Base-by-base conservation (phyloP, 192 early-diverging fungal species). In the Entomortierella lignicola region DNA sequence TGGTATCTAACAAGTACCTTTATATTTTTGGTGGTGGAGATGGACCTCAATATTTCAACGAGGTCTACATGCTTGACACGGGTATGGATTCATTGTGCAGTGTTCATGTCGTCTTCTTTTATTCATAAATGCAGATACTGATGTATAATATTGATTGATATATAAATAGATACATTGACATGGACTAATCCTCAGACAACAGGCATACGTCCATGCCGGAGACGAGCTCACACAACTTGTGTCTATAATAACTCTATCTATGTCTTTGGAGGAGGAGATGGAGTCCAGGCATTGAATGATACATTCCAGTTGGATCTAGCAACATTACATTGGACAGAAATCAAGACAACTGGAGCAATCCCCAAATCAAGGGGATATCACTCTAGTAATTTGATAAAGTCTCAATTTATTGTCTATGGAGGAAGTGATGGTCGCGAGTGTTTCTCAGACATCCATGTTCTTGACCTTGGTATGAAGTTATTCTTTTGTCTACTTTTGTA, bases 21-120 rank as follows among this genome's bases (percentile, higher is more conserved):
- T 94, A 88, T 79, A 81, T 94, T 27, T 96, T 96, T 81, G 95
- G 94, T 31, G 95, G 95, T 31, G 95, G 95, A 26, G 92, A 96
- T 71, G 94, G 93, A 15, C 91, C 93, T 7, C 84, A 87, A 50
- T 96, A 96, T 61, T 96, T 91, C 69, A 94, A 91, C 68, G 89
- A 90, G 15, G 75, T 96, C 21, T 94, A 92, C 74, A 80, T 94
- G 54, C 85, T 96, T 6, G 92, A 96, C 64, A 93, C 93, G 23
- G 86, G 86, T 87, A 82, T 56, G 20, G 26, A 54, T 20, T n/a
- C n/a, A n/a, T n/a, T n/a, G n/a, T n/a, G n/a, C n/a, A n/a, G n/a
- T n/a, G n/a, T n/a, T n/a, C n/a, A n/a, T n/a, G n/a, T n/a, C n/a
- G n/a, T n/a, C n/a, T n/a, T n/a, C n/a, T n/a, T n/a, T n/a, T n/a